Evolutionary conservation across 1,139 yeast genomes (phyloP).

Genomic region (Nakaseomyces nivariensis): DNA sequence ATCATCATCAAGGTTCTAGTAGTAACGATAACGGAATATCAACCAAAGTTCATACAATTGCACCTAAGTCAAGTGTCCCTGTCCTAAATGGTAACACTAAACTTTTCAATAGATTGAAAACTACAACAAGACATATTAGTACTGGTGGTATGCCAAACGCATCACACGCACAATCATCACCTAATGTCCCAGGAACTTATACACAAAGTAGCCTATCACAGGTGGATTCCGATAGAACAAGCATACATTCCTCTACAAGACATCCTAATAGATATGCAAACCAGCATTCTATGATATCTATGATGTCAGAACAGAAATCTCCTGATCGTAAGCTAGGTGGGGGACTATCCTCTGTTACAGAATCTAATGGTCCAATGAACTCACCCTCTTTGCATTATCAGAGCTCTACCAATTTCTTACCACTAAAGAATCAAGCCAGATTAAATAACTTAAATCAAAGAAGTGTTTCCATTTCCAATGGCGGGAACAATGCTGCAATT

Average conservation of each 20-base stretch:
- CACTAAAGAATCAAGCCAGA: background rate
- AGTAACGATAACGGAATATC: constrained; percentile 12
- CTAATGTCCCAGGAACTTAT: constrained; percentile 4
- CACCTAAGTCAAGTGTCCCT: constrained; percentile 28
- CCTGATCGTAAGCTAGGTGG: constrained; percentile 22
- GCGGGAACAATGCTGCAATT: background rate
- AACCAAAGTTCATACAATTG: constrained; percentile 7
- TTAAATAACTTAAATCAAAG: background rate
- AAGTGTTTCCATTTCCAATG: background rate
- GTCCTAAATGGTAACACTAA: constrained; percentile 24
- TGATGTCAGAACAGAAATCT: constrained; percentile 17
- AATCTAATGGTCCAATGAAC: background rate
- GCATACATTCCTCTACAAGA: constrained; percentile 13
- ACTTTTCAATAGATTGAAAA: constrained; percentile 24
- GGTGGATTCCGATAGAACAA: constrained; percentile 15
- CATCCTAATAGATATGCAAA: constrained; percentile 13
- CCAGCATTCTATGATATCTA: constrained; percentile 20
- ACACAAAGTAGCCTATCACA: constrained; percentile 2
- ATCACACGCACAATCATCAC: background rate
- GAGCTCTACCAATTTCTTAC: background rate
- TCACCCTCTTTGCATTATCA: background rate
- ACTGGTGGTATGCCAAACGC: constrained; percentile 23
- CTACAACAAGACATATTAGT: constrained; percentile 26
- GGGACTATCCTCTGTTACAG: background rate
- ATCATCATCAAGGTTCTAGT: constrained; percentile 4